Conservation (phyloP, 2,329 filamentous ascomycete species). For the Sphaerulina vaccinii region DNA sequence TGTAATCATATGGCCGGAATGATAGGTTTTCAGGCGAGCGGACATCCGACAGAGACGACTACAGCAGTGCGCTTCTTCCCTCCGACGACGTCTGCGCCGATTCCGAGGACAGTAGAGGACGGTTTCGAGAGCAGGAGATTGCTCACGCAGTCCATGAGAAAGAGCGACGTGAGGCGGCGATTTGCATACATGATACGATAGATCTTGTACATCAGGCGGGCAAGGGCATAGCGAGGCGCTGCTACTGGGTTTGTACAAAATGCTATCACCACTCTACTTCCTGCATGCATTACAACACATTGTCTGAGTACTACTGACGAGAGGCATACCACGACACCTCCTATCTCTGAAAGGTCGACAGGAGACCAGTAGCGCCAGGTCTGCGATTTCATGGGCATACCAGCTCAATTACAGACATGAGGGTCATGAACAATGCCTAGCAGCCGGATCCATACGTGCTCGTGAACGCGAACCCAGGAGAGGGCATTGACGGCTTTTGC, state of each 20-base stretch:
- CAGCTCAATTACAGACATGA: no score
- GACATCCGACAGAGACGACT: constrained; percentile 4
- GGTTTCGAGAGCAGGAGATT: no score
- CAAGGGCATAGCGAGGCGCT: constrained; percentile 11
- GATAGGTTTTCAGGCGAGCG: constrained; percentile 2
- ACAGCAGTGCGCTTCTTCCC: constrained; percentile 12
- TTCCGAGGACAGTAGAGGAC: not conserved
- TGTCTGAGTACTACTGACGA: not conserved
- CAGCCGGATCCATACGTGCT: no score
- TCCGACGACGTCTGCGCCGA: not conserved
- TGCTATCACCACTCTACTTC: constrained; percentile 12
- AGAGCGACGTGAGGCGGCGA: not conserved
- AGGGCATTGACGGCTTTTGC: no score
- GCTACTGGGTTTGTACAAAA: constrained; percentile 11
- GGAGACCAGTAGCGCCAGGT: no score
- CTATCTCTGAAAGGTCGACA: no score
- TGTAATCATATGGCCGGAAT: constrained; percentile 5
- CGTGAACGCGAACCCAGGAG: no score
- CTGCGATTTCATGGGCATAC: no score
- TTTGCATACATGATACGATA: constrained; percentile 9
- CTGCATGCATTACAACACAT: not conserved
- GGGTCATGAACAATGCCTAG: no score
- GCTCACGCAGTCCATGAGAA: not conserved
- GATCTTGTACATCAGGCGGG: constrained; percentile 12
- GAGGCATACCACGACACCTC: no score